phyloP scores from a whole-genome alignment of 345 rosid genomes.

The Adansonia digitata region DNA sequence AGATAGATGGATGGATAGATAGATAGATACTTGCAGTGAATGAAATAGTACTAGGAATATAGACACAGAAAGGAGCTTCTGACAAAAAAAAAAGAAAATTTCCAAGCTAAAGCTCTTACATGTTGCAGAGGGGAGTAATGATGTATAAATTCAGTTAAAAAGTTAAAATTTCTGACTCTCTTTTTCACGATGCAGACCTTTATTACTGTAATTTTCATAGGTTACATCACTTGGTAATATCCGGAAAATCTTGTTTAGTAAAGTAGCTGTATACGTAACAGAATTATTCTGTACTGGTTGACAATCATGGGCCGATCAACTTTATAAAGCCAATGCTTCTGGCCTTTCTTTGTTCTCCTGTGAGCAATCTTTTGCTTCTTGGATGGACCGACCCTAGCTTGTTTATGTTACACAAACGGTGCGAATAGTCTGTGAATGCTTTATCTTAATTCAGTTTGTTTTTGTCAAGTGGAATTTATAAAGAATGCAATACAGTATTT shows the following conservation, averaged over 20 bases:
- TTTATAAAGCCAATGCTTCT: background rate
- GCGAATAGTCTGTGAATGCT: background rate
- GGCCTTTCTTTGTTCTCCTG: background rate
- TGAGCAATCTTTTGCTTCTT: background rate
- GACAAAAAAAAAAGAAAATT: background rate
- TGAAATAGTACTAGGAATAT: background rate
- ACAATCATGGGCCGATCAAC: background rate
- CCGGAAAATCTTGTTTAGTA: background rate
- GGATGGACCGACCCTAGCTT: background rate
- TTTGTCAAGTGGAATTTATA: background rate
- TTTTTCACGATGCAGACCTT: background rate
- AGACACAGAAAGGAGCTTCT: background rate
- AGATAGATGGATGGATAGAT: background rate
- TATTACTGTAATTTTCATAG: background rate
- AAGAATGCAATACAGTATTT: background rate
- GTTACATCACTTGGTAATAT: background rate
- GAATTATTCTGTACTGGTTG: background rate
- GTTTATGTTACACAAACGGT: background rate
- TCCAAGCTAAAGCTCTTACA: background rate
- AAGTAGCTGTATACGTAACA: background rate
- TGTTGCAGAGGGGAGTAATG: background rate
- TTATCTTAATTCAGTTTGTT: background rate
- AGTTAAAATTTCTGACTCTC: background rate
- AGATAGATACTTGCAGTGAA: background rate
- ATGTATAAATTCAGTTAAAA: background rate